These are phyloP conservation scores for Amesomyces nigricolor DNA, from an alignment of 2,329 filamentous ascomycete species.

Conservation along the genomic window DNA sequence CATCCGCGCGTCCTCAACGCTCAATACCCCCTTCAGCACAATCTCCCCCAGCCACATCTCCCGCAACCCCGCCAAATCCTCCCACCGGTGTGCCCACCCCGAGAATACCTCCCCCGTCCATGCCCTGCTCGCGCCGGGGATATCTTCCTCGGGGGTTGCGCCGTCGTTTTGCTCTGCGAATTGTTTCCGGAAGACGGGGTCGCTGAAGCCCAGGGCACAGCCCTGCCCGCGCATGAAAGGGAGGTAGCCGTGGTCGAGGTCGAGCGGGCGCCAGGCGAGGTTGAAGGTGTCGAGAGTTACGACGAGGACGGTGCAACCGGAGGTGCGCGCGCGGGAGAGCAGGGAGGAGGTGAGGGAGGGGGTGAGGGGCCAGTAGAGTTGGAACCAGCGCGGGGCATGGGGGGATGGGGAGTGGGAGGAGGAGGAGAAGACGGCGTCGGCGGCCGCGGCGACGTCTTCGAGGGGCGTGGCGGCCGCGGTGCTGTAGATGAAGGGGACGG, in stretches of 20 bases:
- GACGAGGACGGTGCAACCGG: constrained; percentile 60
- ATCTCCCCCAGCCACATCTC: constrained; percentile 54
- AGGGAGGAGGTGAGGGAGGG: constrained; percentile 61
- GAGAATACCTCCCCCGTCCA: constrained; percentile 52
- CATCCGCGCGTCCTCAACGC: constrained; percentile 43
- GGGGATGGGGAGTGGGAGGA: not conserved
- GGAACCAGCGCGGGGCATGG: constrained; percentile 57
- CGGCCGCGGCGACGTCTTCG: constrained; percentile 59
- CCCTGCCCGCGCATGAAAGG: constrained; percentile 57
- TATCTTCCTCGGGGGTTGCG: constrained; percentile 40
- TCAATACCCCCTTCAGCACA: constrained; percentile 54
- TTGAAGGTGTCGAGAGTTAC: constrained; percentile 62
- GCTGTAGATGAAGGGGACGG: constrained; percentile 61
- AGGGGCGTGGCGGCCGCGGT: constrained; percentile 58
- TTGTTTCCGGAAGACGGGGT: constrained; percentile 58
- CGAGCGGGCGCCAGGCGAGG: constrained; percentile 61
- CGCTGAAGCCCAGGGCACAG: constrained; percentile 57
- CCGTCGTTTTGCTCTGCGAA: constrained; percentile 46
- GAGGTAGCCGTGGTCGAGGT: constrained; percentile 58
- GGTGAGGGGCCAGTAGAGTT: constrained; percentile 68
- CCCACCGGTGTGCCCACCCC: constrained; percentile 52
- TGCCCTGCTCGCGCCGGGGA: constrained; percentile 42
- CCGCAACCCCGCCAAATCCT: constrained; percentile 53
- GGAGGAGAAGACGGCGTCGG: constrained; percentile 31
- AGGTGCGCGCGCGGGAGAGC: constrained; percentile 53